Percentiles rank a stretch among this genome's conserved stretches.
Conservation (phyloP, 2,329 filamentous ascomycete species). For the Hymenoscyphus albidus region DNA sequence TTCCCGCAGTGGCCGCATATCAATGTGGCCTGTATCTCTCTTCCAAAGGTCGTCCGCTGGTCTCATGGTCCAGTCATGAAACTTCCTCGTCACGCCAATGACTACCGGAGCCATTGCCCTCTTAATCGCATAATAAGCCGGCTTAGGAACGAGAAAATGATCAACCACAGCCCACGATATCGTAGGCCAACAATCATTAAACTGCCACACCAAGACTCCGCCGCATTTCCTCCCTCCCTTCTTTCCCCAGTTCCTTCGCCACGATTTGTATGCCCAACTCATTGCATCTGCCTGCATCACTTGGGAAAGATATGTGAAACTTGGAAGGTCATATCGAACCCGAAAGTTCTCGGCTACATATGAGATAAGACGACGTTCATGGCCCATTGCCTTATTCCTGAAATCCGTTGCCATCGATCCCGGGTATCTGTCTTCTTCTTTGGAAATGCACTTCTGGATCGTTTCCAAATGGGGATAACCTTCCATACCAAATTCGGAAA, state of each 20-base stretch:
- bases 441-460: conserved; percentile 48
- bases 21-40: background rate
- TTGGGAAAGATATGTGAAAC: conserved; percentile 32
- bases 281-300: conserved; percentile 32
- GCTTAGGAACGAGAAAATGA: conserved; percentile 49
- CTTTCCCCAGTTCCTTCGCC: conserved; percentile 28
- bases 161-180: conserved; percentile 64
- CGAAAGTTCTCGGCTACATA: conserved; percentile 33
- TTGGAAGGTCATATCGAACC: conserved; percentile 26
- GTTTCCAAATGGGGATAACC: conserved; percentile 44
- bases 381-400: conserved; percentile 52
- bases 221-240: conserved; percentile 44
- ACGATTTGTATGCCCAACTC: conserved; percentile 32
- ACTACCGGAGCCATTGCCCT: conserved; percentile 38
- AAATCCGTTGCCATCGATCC: conserved; percentile 50
- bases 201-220: conserved; percentile 64
- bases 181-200: conserved; percentile 68
- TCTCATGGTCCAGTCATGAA: conserved; percentile 11
- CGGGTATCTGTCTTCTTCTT: conserved; percentile 45
- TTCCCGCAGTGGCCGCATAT: background rate
- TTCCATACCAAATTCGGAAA: conserved; percentile 53
- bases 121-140: conserved; percentile 50
- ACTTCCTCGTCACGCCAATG: conserved; percentile 26
- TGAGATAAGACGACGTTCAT: conserved; percentile 47
- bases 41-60: conserved; percentile 19